Percentiles rank a stretch among this genome's conserved stretches.
Evolutionary conservation across 306 rosid genomes (phyloP).

Genomic region (Prunus mira): DNA sequence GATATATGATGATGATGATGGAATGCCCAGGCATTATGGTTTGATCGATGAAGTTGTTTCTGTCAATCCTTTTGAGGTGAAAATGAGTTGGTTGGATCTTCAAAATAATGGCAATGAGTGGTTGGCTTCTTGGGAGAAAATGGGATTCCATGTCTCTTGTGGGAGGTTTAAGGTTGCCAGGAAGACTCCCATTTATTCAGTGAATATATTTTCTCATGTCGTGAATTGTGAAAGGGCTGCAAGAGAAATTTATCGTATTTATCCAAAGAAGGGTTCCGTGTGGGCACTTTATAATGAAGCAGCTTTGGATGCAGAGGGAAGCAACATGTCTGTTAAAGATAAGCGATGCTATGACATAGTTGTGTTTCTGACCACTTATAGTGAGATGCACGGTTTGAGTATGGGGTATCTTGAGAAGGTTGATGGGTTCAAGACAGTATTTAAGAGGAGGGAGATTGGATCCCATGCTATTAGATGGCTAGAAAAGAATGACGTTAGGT

Average conservation of each 20-base stretch:
- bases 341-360: slow-evolving; percentile 56
- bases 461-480: slow-evolving; percentile 62
- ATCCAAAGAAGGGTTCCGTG: slow-evolving; percentile 88
- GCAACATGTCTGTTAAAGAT: slow-evolving; percentile 24
- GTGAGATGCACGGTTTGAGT: slow-evolving; percentile 71
- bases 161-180: slow-evolving; percentile 67
- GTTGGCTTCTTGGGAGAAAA: slow-evolving; percentile 43
- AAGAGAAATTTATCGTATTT: slow-evolving; percentile 60
- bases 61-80: slow-evolving; percentile 65
- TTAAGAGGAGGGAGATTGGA: slow-evolving; percentile 76
- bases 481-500: slow-evolving; percentile 46
- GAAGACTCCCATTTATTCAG: slow-evolving; percentile 47
- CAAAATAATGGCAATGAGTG: slow-evolving; percentile 51
- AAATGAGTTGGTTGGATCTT: slow-evolving; percentile 77
- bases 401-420: slow-evolving; percentile 90
- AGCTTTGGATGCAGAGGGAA: slow-evolving; percentile 41
- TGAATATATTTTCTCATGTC: slow-evolving; percentile 74
- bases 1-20: slow-evolving; percentile 71
- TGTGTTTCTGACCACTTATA: slow-evolving; percentile 64
- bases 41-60: slow-evolving; percentile 70
- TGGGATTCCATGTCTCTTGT: slow-evolving; percentile 64
- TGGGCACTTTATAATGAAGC: slow-evolving; percentile 75
- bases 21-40: slow-evolving; percentile 82
- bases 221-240: slow-evolving; percentile 70
- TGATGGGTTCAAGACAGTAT: slow-evolving; percentile 73